These are phyloP conservation scores for Exophiala xenobiotica DNA, from an alignment of 2,329 filamentous ascomycete genomes.

Conservation along the genomic window DNA sequence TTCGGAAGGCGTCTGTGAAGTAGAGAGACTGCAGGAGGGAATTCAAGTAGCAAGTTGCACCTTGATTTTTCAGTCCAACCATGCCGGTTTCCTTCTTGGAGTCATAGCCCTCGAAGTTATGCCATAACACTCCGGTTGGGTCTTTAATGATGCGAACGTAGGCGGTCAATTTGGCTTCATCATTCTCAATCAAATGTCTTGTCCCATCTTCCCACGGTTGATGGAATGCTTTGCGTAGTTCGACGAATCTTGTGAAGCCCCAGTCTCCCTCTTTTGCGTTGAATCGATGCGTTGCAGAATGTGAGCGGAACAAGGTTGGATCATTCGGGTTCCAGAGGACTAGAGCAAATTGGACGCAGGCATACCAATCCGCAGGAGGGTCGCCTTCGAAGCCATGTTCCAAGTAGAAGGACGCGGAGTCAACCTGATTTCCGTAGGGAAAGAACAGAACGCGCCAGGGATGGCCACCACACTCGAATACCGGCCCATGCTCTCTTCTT, in stretches of 20 bases:
- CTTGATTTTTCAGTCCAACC: conserved; percentile 94
- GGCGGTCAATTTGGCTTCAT: conserved; percentile 47
- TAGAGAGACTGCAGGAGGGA: conserved; percentile 81
- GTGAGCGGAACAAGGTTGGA: conserved; percentile 72
- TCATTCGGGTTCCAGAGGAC: conserved; percentile 94
- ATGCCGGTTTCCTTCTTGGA: conserved; percentile 99
- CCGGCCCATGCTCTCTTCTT: conserved; percentile 81
- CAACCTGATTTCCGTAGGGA: conserved; percentile 89
- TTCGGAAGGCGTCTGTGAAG: conserved; percentile 89
- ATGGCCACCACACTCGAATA: conserved; percentile 80
- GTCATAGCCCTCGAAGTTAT: conserved; percentile 66
- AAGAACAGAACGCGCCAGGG: conserved; percentile 98
- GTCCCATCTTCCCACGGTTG: conserved; percentile 68
- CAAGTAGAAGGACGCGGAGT: conserved; percentile 86
- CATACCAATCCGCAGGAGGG: conserved; percentile 90
- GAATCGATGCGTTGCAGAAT: conserved; percentile 91
- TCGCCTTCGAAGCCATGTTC: conserved; percentile 83
- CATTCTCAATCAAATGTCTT: conserved; percentile 55
- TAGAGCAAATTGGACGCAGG: conserved; percentile 91
- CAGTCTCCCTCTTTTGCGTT: conserved; percentile 96
- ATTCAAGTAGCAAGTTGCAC: conserved; percentile 86
- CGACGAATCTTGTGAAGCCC: conserved; percentile 97
- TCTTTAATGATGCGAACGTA: conserved; percentile 52
- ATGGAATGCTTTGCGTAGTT: conserved; percentile 81
- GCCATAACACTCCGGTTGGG: conserved; percentile 50